phyloP scores from a whole-genome alignment of 768 basidiomycete genomes.

The Mycena epipterygia region DNA sequence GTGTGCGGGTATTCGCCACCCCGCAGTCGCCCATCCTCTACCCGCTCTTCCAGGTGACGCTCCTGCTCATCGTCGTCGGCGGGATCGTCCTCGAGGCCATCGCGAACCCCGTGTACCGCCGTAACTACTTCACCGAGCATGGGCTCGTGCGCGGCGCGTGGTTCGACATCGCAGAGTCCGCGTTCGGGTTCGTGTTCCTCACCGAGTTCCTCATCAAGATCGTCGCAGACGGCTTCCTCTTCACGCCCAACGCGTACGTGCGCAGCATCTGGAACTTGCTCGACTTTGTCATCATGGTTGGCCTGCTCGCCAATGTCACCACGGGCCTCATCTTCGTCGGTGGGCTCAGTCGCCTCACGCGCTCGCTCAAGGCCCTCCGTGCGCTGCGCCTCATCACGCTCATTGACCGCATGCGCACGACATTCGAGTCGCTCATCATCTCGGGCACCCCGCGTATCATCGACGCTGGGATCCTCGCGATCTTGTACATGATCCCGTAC shows the following conservation, averaged over 20 bases:
- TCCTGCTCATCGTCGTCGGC: conserved; percentile 83
- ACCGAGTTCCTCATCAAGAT: conserved; percentile 92
- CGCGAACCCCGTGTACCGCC: conserved; percentile 89
- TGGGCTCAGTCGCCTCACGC: conserved; percentile 82
- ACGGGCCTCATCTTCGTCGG: conserved; percentile 82
- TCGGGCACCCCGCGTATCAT: conserved; percentile 88
- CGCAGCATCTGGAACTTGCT: conserved; percentile 93
- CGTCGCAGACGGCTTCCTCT: conserved; percentile 92
- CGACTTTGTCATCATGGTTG: conserved; percentile 87
- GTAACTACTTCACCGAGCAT: conserved; percentile 72
- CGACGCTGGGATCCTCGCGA: conserved; percentile 90
- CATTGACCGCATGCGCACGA: conserved; percentile 86
- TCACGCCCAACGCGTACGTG: conserved; percentile 93
- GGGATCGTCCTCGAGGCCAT: conserved; percentile 87
- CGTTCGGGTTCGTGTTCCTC: conserved; percentile 79
- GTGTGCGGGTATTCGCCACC: conserved; percentile 89
- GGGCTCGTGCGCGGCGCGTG: conserved; percentile 78
- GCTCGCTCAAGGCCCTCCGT: conserved; percentile 89
- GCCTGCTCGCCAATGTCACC: conserved; percentile 80
- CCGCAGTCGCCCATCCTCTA: conserved; percentile 75
- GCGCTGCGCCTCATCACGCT: conserved; percentile 93
- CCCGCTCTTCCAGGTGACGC: conserved; percentile 78
- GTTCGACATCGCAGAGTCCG: conserved; percentile 88
- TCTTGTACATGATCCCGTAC: conserved; percentile 93
- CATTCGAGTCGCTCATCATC: conserved; percentile 90